Conservation (phyloP, 2,329 filamentous ascomycete species). For the Magnaporthiopsis incrustans region DNA sequence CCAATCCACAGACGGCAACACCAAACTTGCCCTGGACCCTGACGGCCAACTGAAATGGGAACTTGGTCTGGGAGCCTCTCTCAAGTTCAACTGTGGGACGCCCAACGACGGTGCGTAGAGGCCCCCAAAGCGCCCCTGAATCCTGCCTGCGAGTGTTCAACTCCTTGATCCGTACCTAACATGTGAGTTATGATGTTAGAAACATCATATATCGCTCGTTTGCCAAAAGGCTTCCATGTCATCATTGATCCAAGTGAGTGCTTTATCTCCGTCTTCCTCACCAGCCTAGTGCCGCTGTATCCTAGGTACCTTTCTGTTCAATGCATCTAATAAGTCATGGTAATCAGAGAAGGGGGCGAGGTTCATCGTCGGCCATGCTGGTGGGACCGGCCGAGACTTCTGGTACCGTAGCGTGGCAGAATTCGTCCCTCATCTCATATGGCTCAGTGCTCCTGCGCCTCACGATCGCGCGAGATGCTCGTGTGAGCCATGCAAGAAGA, state of each 20-base stretch:
- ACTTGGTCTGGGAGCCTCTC: conserved; percentile 2
- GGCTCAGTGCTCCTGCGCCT: conserved; percentile 38
- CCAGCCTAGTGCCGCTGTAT: neutral
- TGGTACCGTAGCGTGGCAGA: conserved; percentile 44
- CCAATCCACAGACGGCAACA: conserved; percentile 1
- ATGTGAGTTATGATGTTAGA: neutral
- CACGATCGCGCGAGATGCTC: conserved; percentile 41
- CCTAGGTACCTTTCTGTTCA: no score
- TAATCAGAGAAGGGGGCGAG: conserved; percentile 62
- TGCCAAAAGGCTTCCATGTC: conserved; percentile 15
- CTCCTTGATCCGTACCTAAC: neutral
- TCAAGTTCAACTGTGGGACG: conserved; percentile 4
- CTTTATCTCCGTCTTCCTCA: neutral
- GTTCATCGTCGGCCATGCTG: conserved; percentile 14
- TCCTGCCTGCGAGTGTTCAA: no score
- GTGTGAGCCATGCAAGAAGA: conserved; percentile 36
- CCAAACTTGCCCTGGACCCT: conserved; percentile 2
- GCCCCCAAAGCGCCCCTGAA: neutral
- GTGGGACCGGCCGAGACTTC: conserved; percentile 12
- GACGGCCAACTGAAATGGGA: conserved; percentile 5
- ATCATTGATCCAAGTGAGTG: conserved; percentile 13
- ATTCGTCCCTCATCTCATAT: conserved; percentile 43
- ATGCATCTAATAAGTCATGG: neutral
- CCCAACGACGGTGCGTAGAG: neutral
- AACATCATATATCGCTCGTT: conserved; percentile 14